phyloP scores from a whole-genome alignment of 768 basidiomycete genomes.

The Filobasidium floriforme region DNA sequence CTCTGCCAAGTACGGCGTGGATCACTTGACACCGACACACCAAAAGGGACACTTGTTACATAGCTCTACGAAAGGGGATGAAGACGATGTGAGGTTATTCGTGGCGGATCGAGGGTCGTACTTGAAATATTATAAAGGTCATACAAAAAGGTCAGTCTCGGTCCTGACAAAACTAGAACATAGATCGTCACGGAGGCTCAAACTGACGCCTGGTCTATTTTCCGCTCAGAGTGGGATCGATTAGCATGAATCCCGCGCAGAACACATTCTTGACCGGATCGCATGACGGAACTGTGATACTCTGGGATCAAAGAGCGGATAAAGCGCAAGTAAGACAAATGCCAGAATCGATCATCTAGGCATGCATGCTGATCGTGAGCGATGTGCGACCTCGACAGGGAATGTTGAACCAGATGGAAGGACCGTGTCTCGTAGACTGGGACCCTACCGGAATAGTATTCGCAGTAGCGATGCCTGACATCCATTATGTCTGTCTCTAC shows the following conservation, averaged over 20 bases:
- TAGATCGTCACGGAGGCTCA: not conserved
- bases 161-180: no score
- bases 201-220: not conserved
- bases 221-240: conserved; percentile 61
- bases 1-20: conserved; percentile 95
- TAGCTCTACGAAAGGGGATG: conserved; percentile 90
- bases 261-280: conserved; percentile 95
- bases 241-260: conserved; percentile 85
- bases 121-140: conserved; percentile 89
- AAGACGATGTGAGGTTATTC: conserved; percentile 79
- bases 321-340: conserved; percentile 53
- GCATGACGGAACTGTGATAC: conserved; percentile 83
- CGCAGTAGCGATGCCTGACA: conserved; percentile 36
- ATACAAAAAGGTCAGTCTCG: conserved; percentile 57
- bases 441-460: conserved; percentile 36
- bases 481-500: conserved; percentile 34
- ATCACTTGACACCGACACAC: conserved; percentile 90
- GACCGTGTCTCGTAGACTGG: conserved; percentile 36
- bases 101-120: conserved; percentile 95
- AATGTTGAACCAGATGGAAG: conserved; percentile 36
- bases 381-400: conserved; percentile 26
- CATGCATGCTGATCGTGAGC: not conserved
- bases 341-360: not conserved
- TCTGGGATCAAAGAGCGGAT: conserved; percentile 86
- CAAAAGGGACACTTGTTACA: conserved; percentile 75